These are phyloP conservation scores for Kokia cookei DNA, from an alignment of 441 rosid species.

Conservation along the genomic window DNA sequence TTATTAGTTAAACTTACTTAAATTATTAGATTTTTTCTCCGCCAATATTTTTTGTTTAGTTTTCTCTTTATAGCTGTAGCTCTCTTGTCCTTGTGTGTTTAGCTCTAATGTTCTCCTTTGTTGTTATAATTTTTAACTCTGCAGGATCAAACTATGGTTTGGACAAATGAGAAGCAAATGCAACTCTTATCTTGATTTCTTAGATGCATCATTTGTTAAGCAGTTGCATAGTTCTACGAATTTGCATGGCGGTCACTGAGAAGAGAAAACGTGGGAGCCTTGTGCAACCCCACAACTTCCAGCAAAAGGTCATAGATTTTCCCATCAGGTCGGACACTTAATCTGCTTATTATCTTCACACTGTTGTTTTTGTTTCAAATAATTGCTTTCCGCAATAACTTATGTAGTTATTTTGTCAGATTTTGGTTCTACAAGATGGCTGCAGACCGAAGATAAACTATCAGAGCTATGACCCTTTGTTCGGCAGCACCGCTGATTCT, in stretches of 20 bases:
- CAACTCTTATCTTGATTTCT: conserved; percentile 39
- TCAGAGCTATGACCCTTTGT: conserved; percentile 22
- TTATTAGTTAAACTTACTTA: background rate
- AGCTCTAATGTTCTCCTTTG: background rate
- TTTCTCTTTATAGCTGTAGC: background rate
- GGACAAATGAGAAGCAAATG: conserved; percentile 80
- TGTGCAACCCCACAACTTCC: conserved; percentile 19
- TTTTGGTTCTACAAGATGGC: conserved; percentile 42
- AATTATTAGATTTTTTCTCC: background rate
- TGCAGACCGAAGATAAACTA: conserved; percentile 30
- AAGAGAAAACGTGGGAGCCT: conserved; percentile 10
- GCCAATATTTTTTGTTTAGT: background rate
- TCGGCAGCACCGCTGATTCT: conserved; percentile 37
- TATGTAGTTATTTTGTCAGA: conserved; percentile 27
- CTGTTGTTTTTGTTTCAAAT: background rate
- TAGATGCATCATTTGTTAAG: conserved; percentile 68
- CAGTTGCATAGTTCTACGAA: conserved; percentile 44
- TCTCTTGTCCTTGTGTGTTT: background rate
- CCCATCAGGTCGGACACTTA: conserved; percentile 40
- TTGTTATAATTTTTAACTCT: background rate
- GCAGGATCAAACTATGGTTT: conserved; percentile 38
- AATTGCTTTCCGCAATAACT: background rate
- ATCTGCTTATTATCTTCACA: background rate
- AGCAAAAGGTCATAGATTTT: conserved; percentile 16
- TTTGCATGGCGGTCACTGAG: conserved; percentile 11